Evolutionary conservation across 768 basidiomycete genomes (phyloP), one percentile per base, ranked within the genome.

Genomic region (Boletus bicolor): DNA sequence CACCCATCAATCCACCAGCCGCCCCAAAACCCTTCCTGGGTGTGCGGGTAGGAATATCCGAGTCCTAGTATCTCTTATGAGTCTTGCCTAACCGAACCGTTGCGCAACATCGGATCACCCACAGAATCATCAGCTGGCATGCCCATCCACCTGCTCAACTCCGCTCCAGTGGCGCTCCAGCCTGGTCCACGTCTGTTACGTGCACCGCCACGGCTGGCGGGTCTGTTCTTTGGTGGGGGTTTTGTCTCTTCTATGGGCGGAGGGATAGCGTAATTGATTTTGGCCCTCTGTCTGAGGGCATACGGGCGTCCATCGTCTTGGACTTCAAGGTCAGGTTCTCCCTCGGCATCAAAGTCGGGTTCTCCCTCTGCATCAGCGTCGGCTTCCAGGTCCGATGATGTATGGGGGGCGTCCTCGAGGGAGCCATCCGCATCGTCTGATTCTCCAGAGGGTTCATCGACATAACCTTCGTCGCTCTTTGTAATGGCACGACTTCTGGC

Each of bases 141-240:
- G 9, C 86, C 87, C 83, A 92, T 86, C 83, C 86, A 89, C 54
- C 81, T 78, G 44, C 87, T 83, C 35, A 91, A 69, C 72, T 91
- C 89, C 0, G 89, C 86, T 24, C 91, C 90, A 53, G 70, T 81
- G 3, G 84, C 89, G 70, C 89, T 91, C 89, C 89, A 91, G 5
- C 89, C 88, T 15, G 83, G 79, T 10, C 78, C 79, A 59, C 79
- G 78, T 52, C 60, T 76, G 42, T 71, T 75, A 28, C 71, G 73
- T 43, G 63, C 71, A 49, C 72, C 77, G 21, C 75, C 70, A 51
- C 75, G 75, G 43, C 66, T 55, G 34, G 58, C 7, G 8, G 82
- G 80, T 42, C 77, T 77, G 2, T 68, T 64, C 50, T 63, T 73
- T 37, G 74, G 72, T 6, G 70, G 71, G 0, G 72, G 67, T 24